Conservation (phyloP, 75 land plant genomes). For the Cupressus sempervirens region DNA sequence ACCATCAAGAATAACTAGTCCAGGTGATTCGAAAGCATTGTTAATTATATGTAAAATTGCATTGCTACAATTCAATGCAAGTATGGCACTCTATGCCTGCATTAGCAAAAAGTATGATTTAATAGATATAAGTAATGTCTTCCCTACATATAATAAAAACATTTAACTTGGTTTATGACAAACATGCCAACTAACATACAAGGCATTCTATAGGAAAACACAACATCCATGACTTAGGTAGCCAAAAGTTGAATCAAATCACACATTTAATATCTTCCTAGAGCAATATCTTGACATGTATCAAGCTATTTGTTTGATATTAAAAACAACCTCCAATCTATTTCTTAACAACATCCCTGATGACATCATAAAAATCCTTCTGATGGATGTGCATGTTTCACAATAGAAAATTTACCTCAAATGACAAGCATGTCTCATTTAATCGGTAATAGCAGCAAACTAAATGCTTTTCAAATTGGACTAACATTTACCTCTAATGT, state of each 20-base stretch:
- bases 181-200: background rate
- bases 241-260: background rate
- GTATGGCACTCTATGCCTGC: constrained; percentile 43
- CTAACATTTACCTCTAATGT: too few species aligned
- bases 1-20: too few species aligned
- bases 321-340: background rate
- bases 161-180: background rate
- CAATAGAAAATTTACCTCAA: too few species aligned
- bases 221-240: background rate
- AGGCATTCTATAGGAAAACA: background rate
- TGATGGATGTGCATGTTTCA: too few species aligned
- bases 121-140: background rate
- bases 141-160: background rate
- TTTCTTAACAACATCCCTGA: background rate
- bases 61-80: constrained; percentile 48
- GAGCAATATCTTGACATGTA: background rate
- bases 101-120: background rate
- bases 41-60: too few species aligned
- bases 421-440: too few species aligned
- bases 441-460: too few species aligned
- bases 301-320: background rate
- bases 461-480: too few species aligned
- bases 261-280: background rate
- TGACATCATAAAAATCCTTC: background rate
- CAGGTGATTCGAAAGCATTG: too few species aligned